phyloP scores from a whole-genome alignment of 495 filamentous ascomycete genomes.

The Barbatosphaeria neglecta region DNA sequence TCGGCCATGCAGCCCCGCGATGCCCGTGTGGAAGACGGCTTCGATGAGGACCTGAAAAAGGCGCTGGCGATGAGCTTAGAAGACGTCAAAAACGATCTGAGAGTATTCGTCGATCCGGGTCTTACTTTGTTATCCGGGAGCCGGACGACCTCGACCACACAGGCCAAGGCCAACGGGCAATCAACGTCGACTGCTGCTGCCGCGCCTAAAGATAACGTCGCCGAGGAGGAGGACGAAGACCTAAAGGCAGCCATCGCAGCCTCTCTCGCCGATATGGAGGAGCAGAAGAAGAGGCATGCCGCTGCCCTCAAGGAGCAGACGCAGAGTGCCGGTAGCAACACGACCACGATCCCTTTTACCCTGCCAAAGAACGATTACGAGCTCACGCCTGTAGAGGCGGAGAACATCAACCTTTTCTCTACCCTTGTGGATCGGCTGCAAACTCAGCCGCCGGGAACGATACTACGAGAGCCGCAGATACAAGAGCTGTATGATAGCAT shows the following conservation, averaged over 20 bases:
- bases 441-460: constrained; percentile 89
- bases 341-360: constrained; percentile 30
- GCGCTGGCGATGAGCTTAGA: constrained; percentile 95
- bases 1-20: constrained; percentile 76
- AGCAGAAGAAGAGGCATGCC: constrained; percentile 86
- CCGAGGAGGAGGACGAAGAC: constrained; percentile 83
- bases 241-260: constrained; percentile 93
- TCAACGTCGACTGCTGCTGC: constrained; percentile 5
- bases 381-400: constrained; percentile 83
- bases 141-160: constrained; percentile 17
- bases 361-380: constrained; percentile 86
- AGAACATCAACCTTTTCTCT: constrained; percentile 94
- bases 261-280: constrained; percentile 94
- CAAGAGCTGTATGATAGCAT: constrained; percentile 98
- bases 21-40: constrained; percentile 69
- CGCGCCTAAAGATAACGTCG: constrained; percentile 27
- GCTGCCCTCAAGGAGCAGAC: constrained; percentile 66
- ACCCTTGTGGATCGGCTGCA: constrained; percentile 91
- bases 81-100: constrained; percentile 60
- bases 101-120: constrained; percentile 32
- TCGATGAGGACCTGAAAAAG: constrained; percentile 88
- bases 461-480: constrained; percentile 89
- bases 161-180: constrained; percentile 28
- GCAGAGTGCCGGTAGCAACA: constrained; percentile 22
- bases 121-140: no score